A percentile compares a stretch with the other conserved stretches of the same genome.
Conservation (phyloP, 352 stramenopile genomes). For the Phytopythium mirpurense region DNA sequence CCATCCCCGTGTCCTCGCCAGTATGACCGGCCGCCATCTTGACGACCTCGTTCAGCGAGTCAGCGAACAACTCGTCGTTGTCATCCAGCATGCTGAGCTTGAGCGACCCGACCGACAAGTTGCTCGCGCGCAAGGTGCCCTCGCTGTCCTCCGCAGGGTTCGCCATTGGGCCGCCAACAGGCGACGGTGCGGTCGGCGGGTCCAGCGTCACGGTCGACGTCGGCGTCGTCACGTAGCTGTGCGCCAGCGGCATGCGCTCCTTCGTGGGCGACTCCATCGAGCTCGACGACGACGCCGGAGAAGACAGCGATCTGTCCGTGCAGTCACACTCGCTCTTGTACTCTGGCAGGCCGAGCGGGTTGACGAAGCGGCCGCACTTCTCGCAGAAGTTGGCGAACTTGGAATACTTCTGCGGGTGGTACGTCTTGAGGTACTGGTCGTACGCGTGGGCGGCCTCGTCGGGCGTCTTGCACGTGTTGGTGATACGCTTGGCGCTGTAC, state of each 20-base stretch:
- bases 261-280: slow-evolving; percentile 28
- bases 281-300: slow-evolving; percentile 4
- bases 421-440: slow-evolving; percentile 76
- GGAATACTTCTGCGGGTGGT: slow-evolving; percentile 78
- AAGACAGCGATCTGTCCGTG: slow-evolving; percentile 8
- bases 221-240: slow-evolving; percentile 27
- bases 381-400: slow-evolving; percentile 88
- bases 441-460: slow-evolving; percentile 80
- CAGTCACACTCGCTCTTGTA: slow-evolving; percentile 75
- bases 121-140: slow-evolving; percentile 37
- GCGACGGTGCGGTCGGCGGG: slow-evolving; percentile 26
- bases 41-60: slow-evolving; percentile 39
- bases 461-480: slow-evolving; percentile 85
- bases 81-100: slow-evolving; percentile 73
- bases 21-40: slow-evolving; percentile 25
- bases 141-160: slow-evolving; percentile 34
- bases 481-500: slow-evolving; percentile 86
- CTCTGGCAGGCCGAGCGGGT: slow-evolving; percentile 66
- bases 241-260: slow-evolving; percentile 19
- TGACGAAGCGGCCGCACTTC: slow-evolving; percentile 75
- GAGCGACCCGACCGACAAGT: slow-evolving; percentile 61
- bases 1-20: background rate
- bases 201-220: slow-evolving; percentile 20
- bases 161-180: slow-evolving; percentile 14
- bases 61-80: slow-evolving; percentile 58